Evolutionary conservation across 2,329 filamentous ascomycete genomes (phyloP).

Genomic region (Exophiala aquamarina): DNA sequence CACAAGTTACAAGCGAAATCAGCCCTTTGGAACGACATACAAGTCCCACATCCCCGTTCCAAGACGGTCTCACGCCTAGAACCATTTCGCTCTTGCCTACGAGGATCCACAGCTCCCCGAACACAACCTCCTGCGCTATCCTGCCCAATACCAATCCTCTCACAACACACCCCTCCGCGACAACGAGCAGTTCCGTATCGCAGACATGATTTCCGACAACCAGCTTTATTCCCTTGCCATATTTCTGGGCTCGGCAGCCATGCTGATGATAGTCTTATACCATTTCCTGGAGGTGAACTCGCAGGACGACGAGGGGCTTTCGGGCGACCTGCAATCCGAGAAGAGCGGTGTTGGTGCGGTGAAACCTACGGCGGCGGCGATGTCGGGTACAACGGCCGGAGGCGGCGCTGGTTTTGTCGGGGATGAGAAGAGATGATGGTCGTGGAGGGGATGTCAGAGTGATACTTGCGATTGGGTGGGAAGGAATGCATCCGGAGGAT

Average conservation of each 20-base stretch:
- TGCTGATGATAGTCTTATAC: conserved; percentile 92
- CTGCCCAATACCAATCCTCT: too few species aligned
- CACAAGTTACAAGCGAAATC: too few species aligned
- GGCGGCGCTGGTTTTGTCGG: background rate
- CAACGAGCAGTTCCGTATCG: too few species aligned
- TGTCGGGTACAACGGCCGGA: background rate
- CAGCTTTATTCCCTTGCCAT: conserved; percentile 89
- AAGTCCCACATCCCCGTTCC: too few species aligned
- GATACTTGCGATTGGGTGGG: background rate
- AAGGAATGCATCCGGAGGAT: too few species aligned
- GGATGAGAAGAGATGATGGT: conserved; percentile 2
- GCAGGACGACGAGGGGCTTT: conserved; percentile 47
- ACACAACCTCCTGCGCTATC: too few species aligned
- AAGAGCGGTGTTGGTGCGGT: conserved; percentile 22
- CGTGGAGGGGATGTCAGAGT: background rate
- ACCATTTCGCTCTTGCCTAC: too few species aligned
- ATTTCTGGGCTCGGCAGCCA: conserved; percentile 83
- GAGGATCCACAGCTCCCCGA: too few species aligned
- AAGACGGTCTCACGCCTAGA: too few species aligned
- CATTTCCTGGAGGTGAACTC: conserved; percentile 96
- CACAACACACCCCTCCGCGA: too few species aligned
- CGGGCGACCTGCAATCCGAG: conserved; percentile 8
- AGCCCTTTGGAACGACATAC: too few species aligned
- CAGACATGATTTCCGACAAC: conserved; percentile 93
- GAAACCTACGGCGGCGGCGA: conserved; percentile 15